Evolutionary conservation across 148 eudicot species (phyloP), one percentile per base, ranked within the genome.

Genomic region (Gaultheria prostrata): DNA sequence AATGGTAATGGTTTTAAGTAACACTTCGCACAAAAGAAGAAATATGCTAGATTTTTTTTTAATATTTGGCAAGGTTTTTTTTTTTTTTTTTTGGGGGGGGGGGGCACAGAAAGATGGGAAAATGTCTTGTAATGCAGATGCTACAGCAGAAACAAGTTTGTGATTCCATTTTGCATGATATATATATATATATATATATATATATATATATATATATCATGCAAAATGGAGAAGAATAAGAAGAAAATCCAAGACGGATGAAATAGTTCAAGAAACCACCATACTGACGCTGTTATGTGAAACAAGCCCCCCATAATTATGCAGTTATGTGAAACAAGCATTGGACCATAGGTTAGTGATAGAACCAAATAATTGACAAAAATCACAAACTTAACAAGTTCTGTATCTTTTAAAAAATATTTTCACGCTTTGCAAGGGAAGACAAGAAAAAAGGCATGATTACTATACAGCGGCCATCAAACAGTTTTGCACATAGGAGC

Each of bases 261-360:
- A 13, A 17, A 67, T 67, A 28, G 17, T 26, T 65, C 33, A 65
- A 26, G 39, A 67, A 67, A 67, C 39, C 72, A 67, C 72, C 35
- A 67, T 67, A 14, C 35, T 67, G 1, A 8, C 12, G 17, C 72
- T 28, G 72, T 30, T 71, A 33, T 35, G 76, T 35, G 24, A 71
- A 71, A 71, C 76, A 71, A 71, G 46, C 45, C 28, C 67, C 67
- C 67, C 67, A n/a, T 61, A 61, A 63, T 67, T 28, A 14, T 28
- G 33, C 35, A 67, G 39, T 67, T 33, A 17, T 17, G 48, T 35
- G 76, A 71, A 33, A 71, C 76, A 71, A 70, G 39, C 76, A 71
- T 71, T 71, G 48, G 46, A 71, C 76, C 24, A 24, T 9, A 61
- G 4, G 13, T 28, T 61, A 61, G 69, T 61, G 69, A 71, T 35